Base-by-base conservation (phyloP, 2,329 filamentous ascomycete genomes). In the Sporothrix dimorphospora region DNA sequence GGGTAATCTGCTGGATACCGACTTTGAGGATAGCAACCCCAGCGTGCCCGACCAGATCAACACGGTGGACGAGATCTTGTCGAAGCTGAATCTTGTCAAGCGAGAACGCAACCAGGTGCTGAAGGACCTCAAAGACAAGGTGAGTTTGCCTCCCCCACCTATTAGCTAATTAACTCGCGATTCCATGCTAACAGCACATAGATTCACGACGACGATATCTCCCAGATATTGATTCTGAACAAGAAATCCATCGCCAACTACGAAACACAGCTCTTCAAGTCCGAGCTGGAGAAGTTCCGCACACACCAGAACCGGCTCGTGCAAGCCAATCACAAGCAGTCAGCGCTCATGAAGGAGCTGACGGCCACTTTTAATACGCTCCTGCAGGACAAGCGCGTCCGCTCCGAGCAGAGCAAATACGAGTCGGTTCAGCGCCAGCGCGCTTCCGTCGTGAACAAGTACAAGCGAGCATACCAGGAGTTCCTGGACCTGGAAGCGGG, bases 71-170 rank as follows among this genome's bases (percentile, higher is more conserved):
- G 94, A 97, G 47, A 88, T 97, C 68, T 83, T 99, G 75, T 94
- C 94, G 83, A 98, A 94, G 82, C 82, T 99, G 77, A 97, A 94
- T 77, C 85, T 97, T 49, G 91, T 99, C 77, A 98, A 98, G 84
- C 88, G 93, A 73, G 97, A 99, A 81, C 87, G 96, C 73, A 90
- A 91, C 73, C 94, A 98, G 82, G 93, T 98, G 53, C 82, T 99
- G 75, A 98, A 98, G 81, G 96, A 99, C 81, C 85, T 99, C 76
- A 99, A 99, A 81, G 94, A 98, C 76, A 98, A 97, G 90, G 96
- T 97, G 81, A 77, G 86, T 74, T 4, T 24, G 9, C 8, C 51
- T n/a, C 21, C 5, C 6, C 21, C 12, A n/a, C 0, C 12, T n/a
- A 9, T 34, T 34, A 6, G 21, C 40, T 16, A 21, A 8, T 66